Evolutionary conservation across 768 basidiomycete species (phyloP), one percentile per base, ranked within the genome.

Genomic region (Lentinus tigrinus): DNA sequence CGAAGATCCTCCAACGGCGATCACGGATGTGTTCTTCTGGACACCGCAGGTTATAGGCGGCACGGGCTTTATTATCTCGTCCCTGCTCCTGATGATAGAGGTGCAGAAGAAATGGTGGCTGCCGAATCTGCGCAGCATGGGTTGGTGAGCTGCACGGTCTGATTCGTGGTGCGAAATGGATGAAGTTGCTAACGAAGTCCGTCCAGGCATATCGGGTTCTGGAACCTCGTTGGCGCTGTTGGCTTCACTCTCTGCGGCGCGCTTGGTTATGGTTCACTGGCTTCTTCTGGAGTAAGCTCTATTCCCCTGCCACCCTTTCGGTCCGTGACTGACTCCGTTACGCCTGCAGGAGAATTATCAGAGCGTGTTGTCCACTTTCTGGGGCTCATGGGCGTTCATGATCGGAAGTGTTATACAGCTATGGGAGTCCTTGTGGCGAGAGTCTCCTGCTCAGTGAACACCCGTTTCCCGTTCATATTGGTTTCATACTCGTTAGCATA

Each of bases 31-130:
- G 11, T 76, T 82, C 31, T 86, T 75, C 67, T 86, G 84, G 84
- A 76, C 80, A 0, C 85, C 85, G 0, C 85, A 86, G 61, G 83
- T 87, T 10, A 65, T 86, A 19, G 85, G 85, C 38, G 85, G 85
- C 0, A 70, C 69, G 1, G 85, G 85, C 1, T 87, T 85, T 66
- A 77, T 85, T 51, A 74, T 84, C 49, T 78, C 78, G 62, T 71
- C 75, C 36, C 55, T 72, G 1, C 69, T 84, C 21, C 68, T 81
- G 39, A 82, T 83, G 79, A 61, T 85, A 31, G 83, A 85, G 68
- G 77, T 77, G 0, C 84, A 86, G 67, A 73, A 70, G 31, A 72
- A 68, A 48, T 87, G 85, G 85, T 87, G 77, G 61, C 64, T 72
- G 10, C 80, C 80, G 1, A 69, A 71, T n/a, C 67, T 74, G 2